Percentiles rank a stretch among this genome's conserved stretches.
phyloP scores from a whole-genome alignment of 2,329 filamentous ascomycete species.

The Talaromyces amestolkiae region DNA sequence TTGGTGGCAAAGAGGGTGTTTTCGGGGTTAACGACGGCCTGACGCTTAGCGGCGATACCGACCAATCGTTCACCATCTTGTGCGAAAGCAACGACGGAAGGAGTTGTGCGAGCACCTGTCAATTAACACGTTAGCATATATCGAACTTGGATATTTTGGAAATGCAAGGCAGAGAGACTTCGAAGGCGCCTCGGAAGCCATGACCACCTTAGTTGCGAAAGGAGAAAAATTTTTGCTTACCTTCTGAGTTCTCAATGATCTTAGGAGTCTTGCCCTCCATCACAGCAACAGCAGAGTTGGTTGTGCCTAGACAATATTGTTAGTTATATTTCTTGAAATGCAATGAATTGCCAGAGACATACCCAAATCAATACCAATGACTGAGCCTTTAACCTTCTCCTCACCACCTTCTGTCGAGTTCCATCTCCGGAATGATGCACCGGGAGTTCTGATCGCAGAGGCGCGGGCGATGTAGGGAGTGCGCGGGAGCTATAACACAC shows the following conservation, averaged over 20 bases:
- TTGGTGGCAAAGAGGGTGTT: conserved; percentile 98
- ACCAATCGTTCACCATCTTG: conserved; percentile 95
- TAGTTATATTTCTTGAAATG: not conserved
- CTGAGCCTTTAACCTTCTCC: conserved; percentile 87
- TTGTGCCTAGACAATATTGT: conserved; percentile 61
- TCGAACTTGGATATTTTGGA: too few species aligned
- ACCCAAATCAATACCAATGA: conserved; percentile 98
- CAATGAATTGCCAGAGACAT: conserved; percentile 39
- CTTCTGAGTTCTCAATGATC: conserved; percentile 98
- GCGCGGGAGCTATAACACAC: conserved; percentile 66
- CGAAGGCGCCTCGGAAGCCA: conserved; percentile 13
- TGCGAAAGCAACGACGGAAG: conserved; percentile 92
- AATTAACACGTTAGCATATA: conserved; percentile 17
- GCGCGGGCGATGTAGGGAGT: conserved; percentile 68
- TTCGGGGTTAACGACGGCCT: conserved; percentile 97
- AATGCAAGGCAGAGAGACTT: not conserved
- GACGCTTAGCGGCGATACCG: conserved; percentile 95
- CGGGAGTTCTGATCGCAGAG: conserved; percentile 67
- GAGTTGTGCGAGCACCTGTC: conserved; percentile 80
- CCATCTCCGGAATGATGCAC: conserved; percentile 65
- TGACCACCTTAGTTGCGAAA: not conserved
- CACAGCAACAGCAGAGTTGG: conserved; percentile 93
- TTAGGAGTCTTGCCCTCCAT: conserved; percentile 96
- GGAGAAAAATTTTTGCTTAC: conserved; percentile 49
- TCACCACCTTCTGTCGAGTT: conserved; percentile 52